Percentiles rank a stretch among this genome's conserved stretches.
phyloP scores from a whole-genome alignment of 1,284 basidiomycete species.

The Fomitopsis betulina region DNA sequence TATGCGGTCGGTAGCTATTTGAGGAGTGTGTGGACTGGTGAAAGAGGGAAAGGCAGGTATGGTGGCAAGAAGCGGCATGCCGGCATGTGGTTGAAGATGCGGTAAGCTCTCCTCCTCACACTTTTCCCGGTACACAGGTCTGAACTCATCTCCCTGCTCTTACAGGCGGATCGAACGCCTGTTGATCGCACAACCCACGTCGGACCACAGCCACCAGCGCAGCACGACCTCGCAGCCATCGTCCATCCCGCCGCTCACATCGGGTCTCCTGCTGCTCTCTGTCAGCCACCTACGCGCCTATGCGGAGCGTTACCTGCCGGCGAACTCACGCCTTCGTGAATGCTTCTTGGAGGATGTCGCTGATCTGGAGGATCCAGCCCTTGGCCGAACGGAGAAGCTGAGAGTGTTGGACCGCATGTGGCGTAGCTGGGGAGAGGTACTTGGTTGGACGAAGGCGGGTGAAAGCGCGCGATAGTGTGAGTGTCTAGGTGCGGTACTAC shows the following conservation, averaged over 20 bases:
- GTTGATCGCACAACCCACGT: slow-evolving; percentile 45
- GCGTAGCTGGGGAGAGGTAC: slow-evolving; percentile 72
- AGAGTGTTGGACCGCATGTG: slow-evolving; percentile 86
- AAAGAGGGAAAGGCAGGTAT: slow-evolving; percentile 42
- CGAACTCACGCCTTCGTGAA: slow-evolving; percentile 55
- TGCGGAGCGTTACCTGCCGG: slow-evolving; percentile 50
- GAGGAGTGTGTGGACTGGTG: slow-evolving; percentile 43
- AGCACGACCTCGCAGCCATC: slow-evolving; percentile 7
- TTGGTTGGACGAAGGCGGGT: slow-evolving; percentile 47
- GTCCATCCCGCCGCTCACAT: slow-evolving; percentile 49
- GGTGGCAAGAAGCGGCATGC: slow-evolving; percentile 47
- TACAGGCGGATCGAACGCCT: slow-evolving; percentile 71
- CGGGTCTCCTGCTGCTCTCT: slow-evolving; percentile 73
- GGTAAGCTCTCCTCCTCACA: slow-evolving; percentile 34
- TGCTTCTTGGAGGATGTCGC: slow-evolving; percentile 85
- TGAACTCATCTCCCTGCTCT: background rate
- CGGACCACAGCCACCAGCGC: slow-evolving; percentile 10
- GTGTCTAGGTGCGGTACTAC: too few species aligned
- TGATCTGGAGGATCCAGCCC: slow-evolving; percentile 74
- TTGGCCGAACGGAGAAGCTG: slow-evolving; percentile 69
- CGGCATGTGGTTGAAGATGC: slow-evolving; percentile 59
- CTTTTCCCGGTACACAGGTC: background rate
- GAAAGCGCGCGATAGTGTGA: background rate
- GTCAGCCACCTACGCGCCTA: slow-evolving; percentile 64
- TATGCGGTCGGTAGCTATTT: slow-evolving; percentile 64